Evolutionary conservation across 345 rosid genomes (phyloP), one percentile per base, ranked within the genome.

Genomic region (Adansonia digitata): DNA sequence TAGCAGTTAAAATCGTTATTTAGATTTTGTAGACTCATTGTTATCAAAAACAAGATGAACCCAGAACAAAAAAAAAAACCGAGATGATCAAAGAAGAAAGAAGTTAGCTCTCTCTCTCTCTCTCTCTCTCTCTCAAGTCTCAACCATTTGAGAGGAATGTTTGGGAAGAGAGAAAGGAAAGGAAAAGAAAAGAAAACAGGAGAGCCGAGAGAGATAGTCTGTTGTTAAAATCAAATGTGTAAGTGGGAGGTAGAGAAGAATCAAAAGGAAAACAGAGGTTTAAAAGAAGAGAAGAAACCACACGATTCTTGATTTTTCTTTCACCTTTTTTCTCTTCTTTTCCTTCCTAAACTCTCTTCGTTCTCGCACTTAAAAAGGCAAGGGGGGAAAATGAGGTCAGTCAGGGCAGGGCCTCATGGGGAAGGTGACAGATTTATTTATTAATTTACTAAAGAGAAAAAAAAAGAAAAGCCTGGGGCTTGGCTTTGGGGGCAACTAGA

Each of bases 1-100:
- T 75, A 82, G 46, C 60, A 69, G 46, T 57, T 60, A n/a, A 17
- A 76, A 20, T 60, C 82, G 35, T 45, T 17, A 42, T 39, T 79
- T 40, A 81, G 68, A 24, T 52, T 69, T 69, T 72, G 79, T 1
- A 52, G 82, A 80, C 75, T 83, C 90, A 87, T 85, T 78, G 71
- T 70, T 52, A 8, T 26, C 2, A 59, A 27, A 49, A 49, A 59
- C 24, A 59, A 11, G 39, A 69, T n/a, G 56, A 67, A 55, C 59
- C 55, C 37, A 56, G 59, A 57, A 56, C 13, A 42, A 65, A 48
- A 27, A n/a, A 43, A 43, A 5, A 57, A 27, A 51, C 59, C 35
- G 18, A 0, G 26, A 35, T 6, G 66, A 72, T 46, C 49, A 75
- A 10, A 60, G 77, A 76, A 26, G 56, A 24, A 66, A 45, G 66